Base-by-base conservation (phyloP, 2,329 filamentous ascomycete species). In the Ceratocystis huliohia region DNA sequence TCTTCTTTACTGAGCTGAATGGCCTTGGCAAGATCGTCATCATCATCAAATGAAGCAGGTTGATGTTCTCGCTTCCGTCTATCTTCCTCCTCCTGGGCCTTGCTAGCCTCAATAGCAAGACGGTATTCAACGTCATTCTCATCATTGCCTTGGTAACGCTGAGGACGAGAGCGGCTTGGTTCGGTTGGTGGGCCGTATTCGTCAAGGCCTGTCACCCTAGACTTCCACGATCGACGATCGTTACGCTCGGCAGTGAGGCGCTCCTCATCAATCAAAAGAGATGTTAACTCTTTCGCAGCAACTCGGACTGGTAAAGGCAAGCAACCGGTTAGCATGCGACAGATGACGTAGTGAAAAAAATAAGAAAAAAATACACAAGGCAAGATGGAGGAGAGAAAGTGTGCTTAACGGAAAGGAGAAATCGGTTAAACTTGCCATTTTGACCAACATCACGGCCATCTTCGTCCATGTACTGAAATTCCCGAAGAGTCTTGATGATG, bases 401-500 rank as follows among this genome's bases (percentile, higher is more conserved):
- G 13, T 41, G 10, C 10, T 20, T 48, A 30, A 20, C 5, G 25
- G 37, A 6, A 17, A 15, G 22, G 17, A 20, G 8, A 50, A 30
- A 20, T 13, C 59, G 41, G 17, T 20, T 44, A 17, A 30, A 77
- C 85, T 71, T 80, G 96, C 94, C 93, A 78, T 96, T 97, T 73
- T 96, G 91, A 66, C 94, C 94, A 63, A 99, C 94, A 74, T 99
- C 94, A 70, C 88, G 85, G 61, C 92, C 91, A 70, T 99, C 94
- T 73, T 99, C 94, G 71, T 99, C 94, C 64, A 96, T 84, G 75
- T 97, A 96, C 74, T 94, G 89, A 73, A 99, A 99, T 76, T 99
- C 94, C 74, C 94, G 88, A 75, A 99, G 78, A 37, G 94, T 99
- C 81, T 96, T 97, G 80, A 99, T 96, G 76, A 99, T 94, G 77